Base-by-base conservation (phyloP, 331 rosid genomes). In the Saraca asoca region DNA sequence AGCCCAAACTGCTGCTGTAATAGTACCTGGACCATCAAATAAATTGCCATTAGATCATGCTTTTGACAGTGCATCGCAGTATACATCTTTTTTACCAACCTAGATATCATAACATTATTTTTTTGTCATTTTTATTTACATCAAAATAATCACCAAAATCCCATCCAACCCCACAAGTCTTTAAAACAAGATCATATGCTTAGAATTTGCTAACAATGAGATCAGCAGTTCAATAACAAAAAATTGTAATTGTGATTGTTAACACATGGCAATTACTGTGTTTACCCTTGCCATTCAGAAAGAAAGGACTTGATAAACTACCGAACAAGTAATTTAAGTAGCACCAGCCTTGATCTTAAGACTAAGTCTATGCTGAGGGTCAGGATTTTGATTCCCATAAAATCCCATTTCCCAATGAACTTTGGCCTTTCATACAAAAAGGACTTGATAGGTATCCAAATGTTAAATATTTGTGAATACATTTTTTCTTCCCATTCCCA, bases 1-100 rank as follows among this genome's bases (percentile, higher is more conserved):
- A 87, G 76, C 90, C 94, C 78, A 82, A 73, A 64, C 70, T 84
- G 81, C 86, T 81, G 75, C 90, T 87, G 74, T 87, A 87, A 75
- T 87, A 87, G 72, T 87, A 90, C 83, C 96, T 90, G 83, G 53
- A 62, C 62, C 75, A 70, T 42, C 33, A 66, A 20, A 64, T 33
- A 73, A 51, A 59, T 24, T 56, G 44, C 37, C 16, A 19, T 76
- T 53, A 59, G 71, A 73, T 38, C 64, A 33, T 52, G 58, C 44
- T 69, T 43, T 45, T 15, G 45, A 64, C 43, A 66, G 12, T 46
- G 14, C 1, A 43, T 12, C 16, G 5, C 63, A 35, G 29, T 14
- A 29, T 29, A 29, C 6, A 24, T 0, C 13, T 58, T 53, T 75
- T 7, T 45, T 38, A 46, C 39, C 33, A 61, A 15, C 13, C 13